Evolutionary conservation across 2,329 filamentous ascomycete species (phyloP), one percentile per base, ranked within the genome.

Genomic region (Ophiostoma quercus): DNA sequence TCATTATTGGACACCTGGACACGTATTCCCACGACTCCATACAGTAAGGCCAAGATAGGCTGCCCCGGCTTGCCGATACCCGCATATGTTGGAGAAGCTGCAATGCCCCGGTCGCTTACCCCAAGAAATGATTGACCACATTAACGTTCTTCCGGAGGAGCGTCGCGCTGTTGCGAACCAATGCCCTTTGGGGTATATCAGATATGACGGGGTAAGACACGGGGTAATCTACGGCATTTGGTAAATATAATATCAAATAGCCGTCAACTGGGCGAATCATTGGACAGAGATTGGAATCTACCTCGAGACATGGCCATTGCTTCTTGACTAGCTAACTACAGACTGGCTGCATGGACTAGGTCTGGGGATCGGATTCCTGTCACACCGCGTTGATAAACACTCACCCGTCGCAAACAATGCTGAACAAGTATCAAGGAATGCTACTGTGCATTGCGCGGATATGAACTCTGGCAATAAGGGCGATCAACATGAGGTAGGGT

Each of bases 121-220:
- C 57, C 57, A 62, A 60, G 22, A 60, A 60, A 29, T 60, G 54
- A 43, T 43, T 43, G 41, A 14, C 11, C 54, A 60, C 54, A 22
- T 22, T 22, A 62, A 62, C 57, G 57, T 62, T 62, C 25, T 32
- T 62, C 57, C 57, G 57, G 57, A 47, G 14, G 25, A 2, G 39
- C 12, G 39, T 41, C 39, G 39, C 39, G 22, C 25, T 62, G 22
- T 11, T 11, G 25, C 22, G 57, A 32, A 2, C 25, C 57, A 32
- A 19, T 62, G 57, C 54, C 25, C 51, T 4, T 25, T 25, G 11
- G 25, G 54, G 19, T 54, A 54, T 54, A 11, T 32, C 29, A 32
- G 57, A 32, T 19, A 62, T 25, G 6, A 62, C 57, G 57, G 11
- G 57, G 57, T 62, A 16, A 12, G 11, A 16, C 4, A 60, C 54